Base-by-base conservation (phyloP, 1,139 yeast species). In the Pichia inconspicua region DNA sequence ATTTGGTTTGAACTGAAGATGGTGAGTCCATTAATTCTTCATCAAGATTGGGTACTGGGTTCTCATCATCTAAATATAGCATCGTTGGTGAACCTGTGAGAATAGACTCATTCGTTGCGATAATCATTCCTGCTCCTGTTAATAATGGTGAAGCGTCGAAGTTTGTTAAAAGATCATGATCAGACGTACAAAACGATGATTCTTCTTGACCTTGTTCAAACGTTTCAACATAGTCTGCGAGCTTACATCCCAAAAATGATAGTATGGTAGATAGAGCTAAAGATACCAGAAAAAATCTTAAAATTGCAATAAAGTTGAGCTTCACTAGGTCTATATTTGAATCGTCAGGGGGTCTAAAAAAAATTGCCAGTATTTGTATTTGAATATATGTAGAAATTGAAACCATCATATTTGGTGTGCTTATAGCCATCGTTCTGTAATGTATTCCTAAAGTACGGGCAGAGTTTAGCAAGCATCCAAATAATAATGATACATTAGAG, bases 331-430 rank as follows among this genome's bases (percentile, higher is more conserved):
- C 51, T 4, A 40, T 40, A 4, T 48, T 42, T 17, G 50, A 42
- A 42, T 48, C 46, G 42, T 44, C 40, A 2, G 3, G 17, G 14
- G 49, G 46, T 12, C 9, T 15, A 14, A 47, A 46, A 39, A 40
- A 45, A 22, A 30, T 32, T 10, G 47, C 45, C 45, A 59, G 43
- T 41, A 53, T 30, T 43, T 56, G 50, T 35, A 61, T 61, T 49
- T 62, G 60, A n/a, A 63, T 40, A 47, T 55, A 61, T 12, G 64
- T 55, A 17, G 66, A 61, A 38, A 63, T 57, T 2, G 66, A 59
- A 43, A 62, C 56, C 61, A 63, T 61, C 48, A 63, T 57, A 48
- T 63, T 63, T 11, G 67, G 67, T 10, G 64, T 55, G 43, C 64
- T 58, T 17, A 63, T 61, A 2, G 66, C 53, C 14, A 63, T 42